These are phyloP conservation scores for Fusarium nurragi DNA, from an alignment of 2,329 filamentous ascomycete species.

Conservation along the genomic window DNA sequence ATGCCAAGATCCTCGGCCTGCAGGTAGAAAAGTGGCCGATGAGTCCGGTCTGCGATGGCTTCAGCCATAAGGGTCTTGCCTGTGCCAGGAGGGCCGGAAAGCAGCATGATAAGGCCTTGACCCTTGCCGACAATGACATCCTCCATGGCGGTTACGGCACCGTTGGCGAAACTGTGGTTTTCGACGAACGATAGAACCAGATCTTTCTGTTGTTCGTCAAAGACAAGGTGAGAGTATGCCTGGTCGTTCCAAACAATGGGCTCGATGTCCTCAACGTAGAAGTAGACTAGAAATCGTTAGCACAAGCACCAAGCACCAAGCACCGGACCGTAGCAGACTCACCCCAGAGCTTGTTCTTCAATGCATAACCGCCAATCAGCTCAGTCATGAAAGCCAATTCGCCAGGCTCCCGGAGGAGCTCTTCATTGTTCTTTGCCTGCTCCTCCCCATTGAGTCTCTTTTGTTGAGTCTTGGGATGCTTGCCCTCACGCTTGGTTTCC, in stretches of 20 bases:
- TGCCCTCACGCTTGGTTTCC: slow-evolving; percentile 3
- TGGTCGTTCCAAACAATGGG: slow-evolving; percentile 57
- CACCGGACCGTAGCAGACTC: slow-evolving; percentile 26
- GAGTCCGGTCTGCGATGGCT: slow-evolving; percentile 54
- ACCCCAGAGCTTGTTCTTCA: slow-evolving; percentile 59
- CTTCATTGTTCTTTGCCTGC: slow-evolving; percentile 51
- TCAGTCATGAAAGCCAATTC: slow-evolving; percentile 55
- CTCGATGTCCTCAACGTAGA: slow-evolving; percentile 55
- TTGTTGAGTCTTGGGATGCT: slow-evolving; percentile 17
- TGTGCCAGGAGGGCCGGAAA: slow-evolving; percentile 58
- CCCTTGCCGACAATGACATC: slow-evolving; percentile 57
- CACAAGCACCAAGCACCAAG: background rate
- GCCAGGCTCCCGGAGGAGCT: slow-evolving; percentile 51
- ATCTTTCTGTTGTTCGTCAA: slow-evolving; percentile 58
- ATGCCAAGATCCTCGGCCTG: slow-evolving; percentile 60
- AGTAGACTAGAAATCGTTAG: slow-evolving; percentile 41
- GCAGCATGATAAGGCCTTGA: slow-evolving; percentile 56
- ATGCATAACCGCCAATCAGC: slow-evolving; percentile 55
- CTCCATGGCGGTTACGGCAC: slow-evolving; percentile 40
- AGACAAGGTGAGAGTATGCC: slow-evolving; percentile 58
- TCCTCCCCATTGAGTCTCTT: slow-evolving; percentile 48
- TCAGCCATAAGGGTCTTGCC: slow-evolving; percentile 59
- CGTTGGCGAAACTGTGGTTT: slow-evolving; percentile 48
- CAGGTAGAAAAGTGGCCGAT: slow-evolving; percentile 57
- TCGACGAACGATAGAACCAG: slow-evolving; percentile 59